Evolutionary conservation across 805 yeast genomes (phyloP), one percentile per base, ranked within the genome.

Genomic region (Citeromyces matritensis): DNA sequence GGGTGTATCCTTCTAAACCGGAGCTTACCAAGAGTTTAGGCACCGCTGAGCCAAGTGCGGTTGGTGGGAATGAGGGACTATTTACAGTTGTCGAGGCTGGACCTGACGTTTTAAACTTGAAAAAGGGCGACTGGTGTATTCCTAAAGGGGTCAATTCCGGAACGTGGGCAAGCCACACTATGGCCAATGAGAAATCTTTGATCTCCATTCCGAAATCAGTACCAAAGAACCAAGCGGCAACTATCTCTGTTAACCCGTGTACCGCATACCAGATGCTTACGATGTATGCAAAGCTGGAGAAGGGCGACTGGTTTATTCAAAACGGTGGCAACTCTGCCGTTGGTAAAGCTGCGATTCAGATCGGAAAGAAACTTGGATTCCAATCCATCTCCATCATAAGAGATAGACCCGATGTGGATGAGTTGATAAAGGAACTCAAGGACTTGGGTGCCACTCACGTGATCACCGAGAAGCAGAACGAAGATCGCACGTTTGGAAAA

Each of bases 301-400:
- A 72, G 2, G 83, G 83, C 12, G 86, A 86, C 51, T 91, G 95
- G 94, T 70, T 91, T 39, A 74, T 91, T 38, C 97, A 91, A 57
- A 91, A 88, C 45, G 98, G 95, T 23, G 97, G 95, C 24, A 91
- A 84, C 41, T 83, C 95, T 6, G 94, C 91, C 19, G 99, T 91
- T 8, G 95, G 95, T 5, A 73, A 84, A 42, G 75, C 80, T 42
- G 97, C 94, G 6, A 66, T 84, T 30, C 99, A 91, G 54, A 69
- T 91, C 33, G 95, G 82, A 21, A 70, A 71, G 40, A 60, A 73
- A 19, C 63, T 78, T 50, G 95, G 94, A 1, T 54, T 76, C 48
- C 83, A 84, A 44, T 83, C 94, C 8, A 67, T 91, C 41, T 76
- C 82, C 38, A 91, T 91, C 29, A 79, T 91, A 31, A 73, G 99